Percentiles rank a stretch among this genome's conserved stretches.
Conservation (phyloP, 2,329 filamentous ascomycete genomes). For the Graphilbum ipis-grandicollis region DNA sequence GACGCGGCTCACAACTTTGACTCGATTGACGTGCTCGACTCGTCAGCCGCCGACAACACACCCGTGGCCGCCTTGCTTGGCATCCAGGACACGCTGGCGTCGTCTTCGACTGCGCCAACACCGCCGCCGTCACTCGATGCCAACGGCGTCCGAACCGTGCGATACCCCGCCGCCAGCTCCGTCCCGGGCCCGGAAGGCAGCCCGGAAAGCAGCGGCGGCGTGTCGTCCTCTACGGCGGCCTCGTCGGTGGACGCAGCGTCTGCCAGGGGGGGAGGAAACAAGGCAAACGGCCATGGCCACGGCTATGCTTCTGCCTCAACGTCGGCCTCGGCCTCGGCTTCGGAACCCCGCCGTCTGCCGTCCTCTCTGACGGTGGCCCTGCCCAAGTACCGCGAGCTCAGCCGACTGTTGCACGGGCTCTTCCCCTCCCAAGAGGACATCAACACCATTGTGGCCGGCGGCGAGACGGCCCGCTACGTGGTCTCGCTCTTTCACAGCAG, state of each 20-base stretch:
- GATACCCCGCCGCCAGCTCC: too few species aligned
- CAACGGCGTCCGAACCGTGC: too few species aligned
- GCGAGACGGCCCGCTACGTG: constrained; percentile 13
- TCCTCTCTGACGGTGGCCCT: neutral
- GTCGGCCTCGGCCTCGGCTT: too few species aligned
- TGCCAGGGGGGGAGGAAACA: neutral
- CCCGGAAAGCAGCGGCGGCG: neutral
- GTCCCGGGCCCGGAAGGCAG: too few species aligned
- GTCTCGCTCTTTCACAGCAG: constrained; percentile 14
- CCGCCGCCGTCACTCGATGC: neutral
- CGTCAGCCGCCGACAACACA: constrained; percentile 13
- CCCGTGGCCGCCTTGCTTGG: constrained; percentile 15
- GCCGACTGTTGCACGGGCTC: constrained; percentile 14
- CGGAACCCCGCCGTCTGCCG: too few species aligned
- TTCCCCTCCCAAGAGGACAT: constrained; percentile 19
- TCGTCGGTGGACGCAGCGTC: neutral
- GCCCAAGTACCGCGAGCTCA: constrained; percentile 16
- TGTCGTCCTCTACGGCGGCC: neutral
- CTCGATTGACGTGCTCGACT: constrained; percentile 13
- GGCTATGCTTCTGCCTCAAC: too few species aligned
- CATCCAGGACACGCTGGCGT: constrained; percentile 9
- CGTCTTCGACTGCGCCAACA: neutral
- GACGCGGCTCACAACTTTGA: constrained; percentile 5
- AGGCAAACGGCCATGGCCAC: neutral
- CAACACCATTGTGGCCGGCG: constrained; percentile 13